These are phyloP conservation scores for Sporisorium reilianum DNA, from an alignment of 1,284 basidiomycete genomes.

Conservation along the genomic window DNA sequence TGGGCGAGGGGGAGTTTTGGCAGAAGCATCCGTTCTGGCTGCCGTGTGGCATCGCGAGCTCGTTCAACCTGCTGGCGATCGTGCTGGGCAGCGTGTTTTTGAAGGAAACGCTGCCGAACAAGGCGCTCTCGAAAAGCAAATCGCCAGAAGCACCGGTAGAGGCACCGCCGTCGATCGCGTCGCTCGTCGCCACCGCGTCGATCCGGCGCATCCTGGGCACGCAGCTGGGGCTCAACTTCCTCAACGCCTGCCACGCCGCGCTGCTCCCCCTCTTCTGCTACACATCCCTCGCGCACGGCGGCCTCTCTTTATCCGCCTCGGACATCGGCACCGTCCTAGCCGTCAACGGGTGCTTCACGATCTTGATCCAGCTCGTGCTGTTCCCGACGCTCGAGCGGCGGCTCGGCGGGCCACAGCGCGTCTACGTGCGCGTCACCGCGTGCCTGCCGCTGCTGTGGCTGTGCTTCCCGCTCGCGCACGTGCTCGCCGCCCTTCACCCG, in stretches of 20 bases:
- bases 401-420: constrained; percentile 38
- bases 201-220: constrained; percentile 56
- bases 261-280: constrained; percentile 60
- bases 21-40: constrained; percentile 67
- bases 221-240: constrained; percentile 51
- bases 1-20: constrained; percentile 51
- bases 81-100: constrained; percentile 67
- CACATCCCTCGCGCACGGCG: constrained; percentile 40
- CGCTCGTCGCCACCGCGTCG: constrained; percentile 18
- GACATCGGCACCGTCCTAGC: constrained; percentile 57
- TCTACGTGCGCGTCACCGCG: constrained; percentile 39
- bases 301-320: constrained; percentile 34
- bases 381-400: constrained; percentile 50
- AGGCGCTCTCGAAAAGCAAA: constrained; percentile 12
- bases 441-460: constrained; percentile 44
- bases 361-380: constrained; percentile 50
- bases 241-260: constrained; percentile 51
- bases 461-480: constrained; percentile 52
- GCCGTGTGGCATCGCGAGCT: constrained; percentile 68
- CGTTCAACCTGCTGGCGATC: constrained; percentile 62
- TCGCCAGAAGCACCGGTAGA: neutral
- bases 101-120: constrained; percentile 65
- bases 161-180: constrained; percentile 19
- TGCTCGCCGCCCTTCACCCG: constrained; percentile 18
- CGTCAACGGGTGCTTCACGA: constrained; percentile 44